Base-by-base conservation (phyloP, 805 yeast species). In the Jamesozyma jinghongensis region DNA sequence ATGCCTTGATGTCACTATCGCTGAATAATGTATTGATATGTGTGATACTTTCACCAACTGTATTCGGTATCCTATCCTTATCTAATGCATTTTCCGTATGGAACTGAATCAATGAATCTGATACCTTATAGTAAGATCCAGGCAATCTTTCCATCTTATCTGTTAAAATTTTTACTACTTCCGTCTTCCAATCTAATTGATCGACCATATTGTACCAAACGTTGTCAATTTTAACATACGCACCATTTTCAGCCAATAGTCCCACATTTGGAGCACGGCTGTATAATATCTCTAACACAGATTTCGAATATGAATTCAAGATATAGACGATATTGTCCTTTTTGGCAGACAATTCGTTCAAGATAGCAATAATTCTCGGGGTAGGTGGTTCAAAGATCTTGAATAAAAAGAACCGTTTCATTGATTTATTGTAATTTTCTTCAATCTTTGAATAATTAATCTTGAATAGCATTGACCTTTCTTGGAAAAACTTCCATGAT, bases 161-260 rank as follows among this genome's bases (percentile, higher is more conserved):
- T 36, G 59, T 59, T 4, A 62, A 51, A 20, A 62, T 51, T 27
- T 57, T 60, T 22, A 56, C 49, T n/a, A 60, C 63, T 37, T 61
- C 65, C 26, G 42, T 47, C 20, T 65, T 64, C 47, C 71, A 61
- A 41, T 69, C 66, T 19, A 67, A 71, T 43, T 74, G 75, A 43
- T 75, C 74, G 22, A 76, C 74, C 20, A 81, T 67, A 1, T 81
- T 70, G 34, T 73, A 62, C 94, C 94, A 85, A 11, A 66, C 61
- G 49, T 56, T 52, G 14, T 73, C 71, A 12, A 76, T 52, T 56
- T 73, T 79, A 29, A 90, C 69, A 52, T 74, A 85, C 0, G 86
- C 94, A 29, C 97, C 97, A 55, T 81, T 80, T 60, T 88, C 97
- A 0, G 96, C 94, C 45, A 90, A 77, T 39, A 90, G 66, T 0